phyloP scores from a whole-genome alignment of 176 grass and related monocot species.

The Ensete glaucum region DNA sequence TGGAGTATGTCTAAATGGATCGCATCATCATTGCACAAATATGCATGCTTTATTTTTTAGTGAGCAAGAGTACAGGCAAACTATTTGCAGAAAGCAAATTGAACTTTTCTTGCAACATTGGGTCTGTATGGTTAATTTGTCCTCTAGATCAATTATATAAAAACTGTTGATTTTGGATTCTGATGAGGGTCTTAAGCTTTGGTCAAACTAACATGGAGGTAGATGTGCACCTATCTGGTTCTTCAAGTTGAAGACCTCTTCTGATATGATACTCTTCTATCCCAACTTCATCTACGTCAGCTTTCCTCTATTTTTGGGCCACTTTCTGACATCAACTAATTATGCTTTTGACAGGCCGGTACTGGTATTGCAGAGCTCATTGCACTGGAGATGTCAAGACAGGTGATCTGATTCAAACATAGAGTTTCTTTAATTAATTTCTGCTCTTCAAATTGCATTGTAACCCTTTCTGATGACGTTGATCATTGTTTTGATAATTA shows the following conservation, averaged over 20 bases:
- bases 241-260: background rate
- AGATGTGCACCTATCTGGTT: conserved; percentile 1
- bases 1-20: too few relatives aligned
- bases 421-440: background rate
- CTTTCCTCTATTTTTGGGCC: background rate
- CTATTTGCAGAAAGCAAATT: background rate
- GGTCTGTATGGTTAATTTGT: background rate
- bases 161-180: background rate
- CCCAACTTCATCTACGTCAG: background rate
- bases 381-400: conserved; percentile 88
- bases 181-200: background rate
- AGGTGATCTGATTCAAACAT: conserved; percentile 36
- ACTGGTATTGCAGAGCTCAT: conserved; percentile 98
- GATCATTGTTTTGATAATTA: conserved; percentile 22
- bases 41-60: too few relatives aligned
- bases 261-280: background rate
- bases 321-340: conserved; percentile 1
- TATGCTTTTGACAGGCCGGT: conserved; percentile 60
- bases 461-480: conserved; percentile 2
- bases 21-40: too few relatives aligned
- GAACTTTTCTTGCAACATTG: background rate
- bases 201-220: background rate
- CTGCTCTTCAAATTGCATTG: background rate
- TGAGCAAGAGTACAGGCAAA: background rate
- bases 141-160: background rate